Conservation (phyloP, 73 alveolate genomes). For the Effrenium voratum region DNA sequence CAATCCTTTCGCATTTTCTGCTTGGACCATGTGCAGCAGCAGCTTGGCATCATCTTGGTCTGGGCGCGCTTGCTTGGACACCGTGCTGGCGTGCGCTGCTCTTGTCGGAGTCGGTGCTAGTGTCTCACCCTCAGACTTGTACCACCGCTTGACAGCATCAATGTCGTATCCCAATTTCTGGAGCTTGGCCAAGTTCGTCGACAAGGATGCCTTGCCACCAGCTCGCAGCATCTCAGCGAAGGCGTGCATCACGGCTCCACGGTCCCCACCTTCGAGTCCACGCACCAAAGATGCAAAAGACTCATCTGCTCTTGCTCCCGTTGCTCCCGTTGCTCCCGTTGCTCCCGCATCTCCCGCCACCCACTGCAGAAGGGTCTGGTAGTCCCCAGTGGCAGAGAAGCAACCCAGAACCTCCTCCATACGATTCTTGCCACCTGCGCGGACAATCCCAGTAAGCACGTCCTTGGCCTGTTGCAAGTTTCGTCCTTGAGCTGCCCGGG, state of each 20-base stretch:
- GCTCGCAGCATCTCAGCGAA: background rate
- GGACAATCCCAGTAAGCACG: background rate
- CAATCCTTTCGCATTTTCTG: background rate
- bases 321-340: too few relatives aligned
- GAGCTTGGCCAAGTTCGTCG: background rate
- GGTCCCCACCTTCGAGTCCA: background rate
- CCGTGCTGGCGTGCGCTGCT: background rate
- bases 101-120: background rate
- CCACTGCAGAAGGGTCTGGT: slow-evolving; percentile 46
- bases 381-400: slow-evolving; percentile 19
- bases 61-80: background rate
- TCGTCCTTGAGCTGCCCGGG: background rate
- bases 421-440: background rate
- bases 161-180: slow-evolving; percentile 46
- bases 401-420: background rate
- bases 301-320: background rate
- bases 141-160: slow-evolving; percentile 28
- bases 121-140: background rate
- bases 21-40: background rate
- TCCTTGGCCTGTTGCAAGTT: background rate
- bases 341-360: background rate
- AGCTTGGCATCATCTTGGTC: background rate
- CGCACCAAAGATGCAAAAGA: background rate
- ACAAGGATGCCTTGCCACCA: slow-evolving; percentile 2
- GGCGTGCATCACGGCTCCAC: background rate